Evolutionary conservation across 1,284 basidiomycete genomes (phyloP).

Genomic region (Pseudozyma sp.): DNA sequence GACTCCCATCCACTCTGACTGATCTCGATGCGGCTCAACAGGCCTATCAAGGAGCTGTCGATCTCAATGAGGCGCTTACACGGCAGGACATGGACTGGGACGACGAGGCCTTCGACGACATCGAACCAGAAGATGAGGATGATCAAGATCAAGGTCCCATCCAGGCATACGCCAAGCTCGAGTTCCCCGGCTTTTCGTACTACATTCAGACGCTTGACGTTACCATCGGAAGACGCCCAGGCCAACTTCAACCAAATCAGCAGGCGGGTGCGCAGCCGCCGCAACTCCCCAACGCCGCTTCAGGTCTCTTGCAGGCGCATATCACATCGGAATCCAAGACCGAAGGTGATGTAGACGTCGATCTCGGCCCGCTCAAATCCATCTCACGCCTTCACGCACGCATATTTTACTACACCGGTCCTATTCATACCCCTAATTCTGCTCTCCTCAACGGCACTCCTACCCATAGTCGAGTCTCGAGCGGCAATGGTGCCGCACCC

Average conservation of each 20-base stretch:
- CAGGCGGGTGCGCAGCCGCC: constrained; percentile 29
- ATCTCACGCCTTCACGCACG: constrained; percentile 95
- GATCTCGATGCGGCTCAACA: constrained; percentile 18
- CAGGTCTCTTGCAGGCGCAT: constrained; percentile 45
- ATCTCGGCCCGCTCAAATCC: constrained; percentile 94
- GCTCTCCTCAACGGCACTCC: constrained; percentile 35
- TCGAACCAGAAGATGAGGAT: constrained; percentile 44
- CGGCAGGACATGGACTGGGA: constrained; percentile 46
- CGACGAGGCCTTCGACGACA: constrained; percentile 37
- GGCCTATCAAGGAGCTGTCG: constrained; percentile 39
- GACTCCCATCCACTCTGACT: background rate
- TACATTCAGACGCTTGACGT: constrained; percentile 84
- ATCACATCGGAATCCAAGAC: constrained; percentile 53
- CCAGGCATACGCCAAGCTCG: constrained; percentile 90
- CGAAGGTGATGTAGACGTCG: constrained; percentile 77
- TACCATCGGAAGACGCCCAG: constrained; percentile 75
- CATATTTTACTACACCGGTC: constrained; percentile 75
- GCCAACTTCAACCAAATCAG: constrained; percentile 45
- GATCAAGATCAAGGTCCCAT: constrained; percentile 71
- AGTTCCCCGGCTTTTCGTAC: constrained; percentile 89
- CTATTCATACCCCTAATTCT: constrained; percentile 36
- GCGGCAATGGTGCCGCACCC: constrained; percentile 29
- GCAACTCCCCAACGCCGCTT: constrained; percentile 46
- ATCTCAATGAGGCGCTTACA: constrained; percentile 48
- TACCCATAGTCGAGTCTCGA: constrained; percentile 28